Evolutionary conservation across 495 filamentous ascomycete genomes (phyloP).

Genomic region (Neurospora sp.): DNA sequence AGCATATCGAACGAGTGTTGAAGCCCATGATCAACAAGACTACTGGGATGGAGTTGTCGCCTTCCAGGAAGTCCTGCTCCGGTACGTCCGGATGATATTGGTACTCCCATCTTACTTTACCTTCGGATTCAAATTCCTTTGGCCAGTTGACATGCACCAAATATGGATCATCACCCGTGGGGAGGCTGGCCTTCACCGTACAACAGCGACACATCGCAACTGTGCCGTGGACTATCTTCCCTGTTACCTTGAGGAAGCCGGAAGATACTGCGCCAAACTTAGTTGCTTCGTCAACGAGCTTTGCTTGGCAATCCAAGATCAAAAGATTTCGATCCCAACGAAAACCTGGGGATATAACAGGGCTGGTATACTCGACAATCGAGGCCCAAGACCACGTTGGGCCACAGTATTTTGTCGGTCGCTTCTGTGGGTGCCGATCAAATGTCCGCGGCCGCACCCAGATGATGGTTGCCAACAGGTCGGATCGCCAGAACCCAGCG

Average conservation of each 20-base stretch:
- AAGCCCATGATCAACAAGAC: background rate
- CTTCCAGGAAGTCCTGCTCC: background rate
- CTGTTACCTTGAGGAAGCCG: background rate
- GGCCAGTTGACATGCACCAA: background rate
- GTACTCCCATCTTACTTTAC: background rate
- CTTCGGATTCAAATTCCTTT: background rate
- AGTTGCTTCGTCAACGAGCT: background rate
- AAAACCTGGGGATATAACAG: no score
- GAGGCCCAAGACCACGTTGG: background rate
- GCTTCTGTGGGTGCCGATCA: background rate
- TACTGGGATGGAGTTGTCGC: background rate
- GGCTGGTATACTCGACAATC: no score
- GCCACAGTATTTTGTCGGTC: background rate
- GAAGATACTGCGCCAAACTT: background rate
- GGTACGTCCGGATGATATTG: background rate
- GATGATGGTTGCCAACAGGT: background rate
- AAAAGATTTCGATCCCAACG: background rate
- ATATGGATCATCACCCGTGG: no score
- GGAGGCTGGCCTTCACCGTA: no score
- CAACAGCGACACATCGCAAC: background rate
- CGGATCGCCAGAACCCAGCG: background rate
- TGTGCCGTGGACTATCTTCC: background rate
- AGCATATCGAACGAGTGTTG: background rate
- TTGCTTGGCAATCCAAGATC: background rate
- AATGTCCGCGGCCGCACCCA: no score